phyloP scores from a whole-genome alignment of 1,139 yeast species.

The Candida pseudocylindracea region DNA sequence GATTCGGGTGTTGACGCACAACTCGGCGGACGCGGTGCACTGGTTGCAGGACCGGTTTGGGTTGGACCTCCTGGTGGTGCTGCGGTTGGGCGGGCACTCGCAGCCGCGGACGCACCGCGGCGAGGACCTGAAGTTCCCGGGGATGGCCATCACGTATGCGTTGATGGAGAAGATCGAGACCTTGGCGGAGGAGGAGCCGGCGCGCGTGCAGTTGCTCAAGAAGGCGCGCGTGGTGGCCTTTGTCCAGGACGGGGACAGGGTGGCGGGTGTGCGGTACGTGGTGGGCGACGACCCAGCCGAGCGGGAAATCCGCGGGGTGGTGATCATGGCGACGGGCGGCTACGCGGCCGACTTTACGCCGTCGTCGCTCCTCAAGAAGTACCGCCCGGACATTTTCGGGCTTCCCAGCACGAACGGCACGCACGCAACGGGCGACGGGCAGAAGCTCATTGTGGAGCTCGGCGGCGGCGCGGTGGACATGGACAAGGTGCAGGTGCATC shows the following conservation, averaged over 20 bases:
- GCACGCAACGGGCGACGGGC: conserved; percentile 67
- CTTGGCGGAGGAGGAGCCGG: conserved; percentile 23
- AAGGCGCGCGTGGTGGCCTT: conserved; percentile 36
- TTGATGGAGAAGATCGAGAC: conserved; percentile 30
- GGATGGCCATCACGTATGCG: conserved; percentile 53
- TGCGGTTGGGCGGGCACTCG: conserved; percentile 57
- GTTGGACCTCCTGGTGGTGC: conserved; percentile 39
- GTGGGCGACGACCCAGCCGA: conserved; percentile 14
- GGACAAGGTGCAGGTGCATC: conserved; percentile 66
- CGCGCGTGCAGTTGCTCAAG: conserved; percentile 25
- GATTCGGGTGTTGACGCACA: conserved; percentile 24
- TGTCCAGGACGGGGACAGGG: conserved; percentile 10
- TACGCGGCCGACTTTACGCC: conserved; percentile 39
- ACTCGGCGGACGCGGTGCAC: conserved; percentile 38
- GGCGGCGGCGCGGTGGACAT: conserved; percentile 48
- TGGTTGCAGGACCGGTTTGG: conserved; percentile 50
- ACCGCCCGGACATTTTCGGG: conserved; percentile 37
- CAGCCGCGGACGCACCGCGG: conserved; percentile 60
- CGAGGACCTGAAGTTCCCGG: conserved; percentile 42
- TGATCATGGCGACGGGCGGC: conserved; percentile 67
- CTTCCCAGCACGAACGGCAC: conserved; percentile 56
- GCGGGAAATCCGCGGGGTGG: conserved; percentile 23
- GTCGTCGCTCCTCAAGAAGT: conserved; percentile 23
- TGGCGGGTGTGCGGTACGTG: conserved; percentile 26
- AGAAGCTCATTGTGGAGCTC: conserved; percentile 28